Percentiles rank a stretch among this genome's conserved stretches.
Conservation (phyloP, 2,329 filamentous ascomycete species). For the Fusarium luffae region DNA sequence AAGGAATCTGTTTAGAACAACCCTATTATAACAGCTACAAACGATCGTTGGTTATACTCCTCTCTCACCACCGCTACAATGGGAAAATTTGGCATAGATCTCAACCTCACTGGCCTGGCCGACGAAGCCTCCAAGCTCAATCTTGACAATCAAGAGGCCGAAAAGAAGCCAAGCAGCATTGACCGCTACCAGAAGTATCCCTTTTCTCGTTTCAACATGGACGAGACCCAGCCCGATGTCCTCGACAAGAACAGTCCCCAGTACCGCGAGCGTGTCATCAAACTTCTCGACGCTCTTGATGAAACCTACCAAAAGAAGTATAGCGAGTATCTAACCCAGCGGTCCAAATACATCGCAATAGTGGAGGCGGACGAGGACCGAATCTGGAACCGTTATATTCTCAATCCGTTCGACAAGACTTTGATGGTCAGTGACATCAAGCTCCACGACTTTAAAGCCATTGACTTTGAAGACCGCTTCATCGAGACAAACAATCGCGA, state of each 20-base stretch:
- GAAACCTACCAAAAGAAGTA: background rate
- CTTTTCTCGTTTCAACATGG: slow-evolving; percentile 3
- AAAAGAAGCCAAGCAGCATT: background rate
- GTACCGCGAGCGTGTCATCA: slow-evolving; percentile 12
- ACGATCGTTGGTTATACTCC: background rate
- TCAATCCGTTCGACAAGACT: slow-evolving; percentile 7
- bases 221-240: background rate
- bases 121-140: background rate
- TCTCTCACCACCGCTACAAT: background rate
- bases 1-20: background rate
- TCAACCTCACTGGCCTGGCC: background rate
- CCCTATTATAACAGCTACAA: background rate
- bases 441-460: background rate
- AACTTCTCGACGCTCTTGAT: slow-evolving; percentile 17
- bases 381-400: slow-evolving; percentile 25
- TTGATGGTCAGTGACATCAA: background rate
- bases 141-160: background rate
- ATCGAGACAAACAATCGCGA: no score
- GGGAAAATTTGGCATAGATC: background rate
- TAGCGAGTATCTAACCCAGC: slow-evolving; percentile 1
- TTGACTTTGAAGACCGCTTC: background rate
- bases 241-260: slow-evolving; percentile 23
- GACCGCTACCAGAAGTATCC: slow-evolving; percentile 14
- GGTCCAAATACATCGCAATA: background rate
- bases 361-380: slow-evolving; percentile 2